These are phyloP conservation scores for Pleurotus giganteus DNA, from an alignment of 768 basidiomycete genomes.

Conservation along the genomic window DNA sequence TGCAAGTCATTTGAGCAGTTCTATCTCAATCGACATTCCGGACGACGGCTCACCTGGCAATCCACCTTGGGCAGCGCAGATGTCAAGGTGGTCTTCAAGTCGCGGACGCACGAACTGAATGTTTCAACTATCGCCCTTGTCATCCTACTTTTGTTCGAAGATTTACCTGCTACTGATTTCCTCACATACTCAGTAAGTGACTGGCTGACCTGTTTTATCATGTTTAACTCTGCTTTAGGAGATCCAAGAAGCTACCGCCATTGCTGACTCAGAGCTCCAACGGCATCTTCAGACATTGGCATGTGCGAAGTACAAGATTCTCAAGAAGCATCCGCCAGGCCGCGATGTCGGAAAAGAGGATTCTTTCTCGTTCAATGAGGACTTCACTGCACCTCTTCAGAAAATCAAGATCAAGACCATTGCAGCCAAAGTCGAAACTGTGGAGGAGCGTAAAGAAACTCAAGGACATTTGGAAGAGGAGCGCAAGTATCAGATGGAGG, in stretches of 20 bases:
- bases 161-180: slow-evolving; percentile 60
- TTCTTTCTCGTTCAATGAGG: slow-evolving; percentile 84
- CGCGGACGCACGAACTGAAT: slow-evolving; percentile 83
- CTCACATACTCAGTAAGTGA: slow-evolving; percentile 70
- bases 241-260: slow-evolving; percentile 70
- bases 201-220: neutral
- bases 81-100: slow-evolving; percentile 78
- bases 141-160: slow-evolving; percentile 85
- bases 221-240: slow-evolving; percentile 52
- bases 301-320: slow-evolving; percentile 89
- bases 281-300: slow-evolving; percentile 96
- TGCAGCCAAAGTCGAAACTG: slow-evolving; percentile 82
- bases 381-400: slow-evolving; percentile 78
- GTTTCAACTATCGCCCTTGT: slow-evolving; percentile 88
- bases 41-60: slow-evolving; percentile 91
- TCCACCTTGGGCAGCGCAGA: slow-evolving; percentile 88
- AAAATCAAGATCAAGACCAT: slow-evolving; percentile 93
- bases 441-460: slow-evolving; percentile 88
- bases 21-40: slow-evolving; percentile 87
- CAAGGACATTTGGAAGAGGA: slow-evolving; percentile 90
- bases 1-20: slow-evolving; percentile 83
- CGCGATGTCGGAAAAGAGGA: slow-evolving; percentile 78
- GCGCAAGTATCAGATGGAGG: slow-evolving; percentile 86
- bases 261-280: slow-evolving; percentile 76
- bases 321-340: slow-evolving; percentile 88